These are phyloP conservation scores for Populus tremula DNA, from an alignment of 345 rosid genomes.

Conservation along the genomic window DNA sequence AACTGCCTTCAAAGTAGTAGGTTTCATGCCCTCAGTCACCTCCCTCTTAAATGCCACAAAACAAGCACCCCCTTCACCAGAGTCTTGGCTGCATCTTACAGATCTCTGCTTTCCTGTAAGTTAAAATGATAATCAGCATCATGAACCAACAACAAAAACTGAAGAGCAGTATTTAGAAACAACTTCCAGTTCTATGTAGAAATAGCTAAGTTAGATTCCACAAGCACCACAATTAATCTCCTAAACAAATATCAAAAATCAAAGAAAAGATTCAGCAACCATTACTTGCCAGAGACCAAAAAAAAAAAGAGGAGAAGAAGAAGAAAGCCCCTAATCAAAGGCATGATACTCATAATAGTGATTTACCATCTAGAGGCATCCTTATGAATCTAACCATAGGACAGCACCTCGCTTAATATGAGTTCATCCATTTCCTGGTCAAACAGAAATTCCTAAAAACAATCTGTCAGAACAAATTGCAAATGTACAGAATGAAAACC, in stretches of 20 bases:
- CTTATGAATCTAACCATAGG: slow-evolving; percentile 32
- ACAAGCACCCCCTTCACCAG: slow-evolving; percentile 39
- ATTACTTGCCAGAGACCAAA: not conserved
- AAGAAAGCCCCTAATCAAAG: slow-evolving; percentile 18
- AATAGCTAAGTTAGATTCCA: slow-evolving; percentile 7
- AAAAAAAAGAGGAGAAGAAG: not conserved
- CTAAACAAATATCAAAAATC: not conserved
- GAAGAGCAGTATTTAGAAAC: not conserved
- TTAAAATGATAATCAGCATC: slow-evolving; percentile 19
- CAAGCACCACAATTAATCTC: not conserved
- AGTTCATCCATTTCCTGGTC: slow-evolving; percentile 32
- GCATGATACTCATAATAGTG: slow-evolving; percentile 18
- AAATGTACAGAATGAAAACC: slow-evolving; percentile 11
- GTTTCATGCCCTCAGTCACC: slow-evolving; percentile 28
- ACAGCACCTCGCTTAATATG: slow-evolving; percentile 29
- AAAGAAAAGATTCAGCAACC: not conserved
- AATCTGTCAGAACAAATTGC: slow-evolving; percentile 25
- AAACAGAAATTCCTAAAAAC: slow-evolving; percentile 20
- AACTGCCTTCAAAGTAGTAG: slow-evolving; percentile 45
- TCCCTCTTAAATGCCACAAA: slow-evolving; percentile 45
- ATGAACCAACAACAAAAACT: slow-evolving; percentile 2
- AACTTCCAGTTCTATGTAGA: not conserved
- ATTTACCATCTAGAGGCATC: slow-evolving; percentile 39
- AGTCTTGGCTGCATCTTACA: slow-evolving; percentile 48
- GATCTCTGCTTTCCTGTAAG: slow-evolving; percentile 55